A percentile compares a stretch with the other conserved stretches of the same genome.
Evolutionary conservation across 345 rosid genomes (phyloP).

Genomic region (Brassica juncea): DNA sequence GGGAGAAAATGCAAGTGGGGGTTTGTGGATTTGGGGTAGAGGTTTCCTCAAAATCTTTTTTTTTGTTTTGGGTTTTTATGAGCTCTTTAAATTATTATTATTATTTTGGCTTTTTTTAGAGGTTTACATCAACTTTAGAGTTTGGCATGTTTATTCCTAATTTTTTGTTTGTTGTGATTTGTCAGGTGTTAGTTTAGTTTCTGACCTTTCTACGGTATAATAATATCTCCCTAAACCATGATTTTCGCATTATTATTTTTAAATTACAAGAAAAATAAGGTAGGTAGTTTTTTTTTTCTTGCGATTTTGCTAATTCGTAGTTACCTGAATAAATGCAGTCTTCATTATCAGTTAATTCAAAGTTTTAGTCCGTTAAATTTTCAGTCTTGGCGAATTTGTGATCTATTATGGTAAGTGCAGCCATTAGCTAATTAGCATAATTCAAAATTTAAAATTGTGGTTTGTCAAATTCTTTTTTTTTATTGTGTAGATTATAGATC

Average conservation of each 20-base stretch:
- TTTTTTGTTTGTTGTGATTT: not conserved
- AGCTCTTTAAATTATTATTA: conserved; percentile 13
- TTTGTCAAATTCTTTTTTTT: too few relatives aligned
- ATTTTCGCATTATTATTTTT: not conserved
- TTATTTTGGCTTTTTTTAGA: conserved; percentile 30
- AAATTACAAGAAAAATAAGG: not conserved
- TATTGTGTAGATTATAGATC: not conserved
- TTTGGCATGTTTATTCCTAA: conserved; percentile 31
- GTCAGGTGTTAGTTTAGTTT: not conserved
- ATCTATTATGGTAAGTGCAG: conserved; percentile 5
- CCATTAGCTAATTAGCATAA: conserved; percentile 12
- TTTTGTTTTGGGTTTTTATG: not conserved
- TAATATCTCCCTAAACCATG: conserved; percentile 8
- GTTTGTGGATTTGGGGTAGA: conserved; percentile 33
- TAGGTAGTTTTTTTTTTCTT: not conserved
- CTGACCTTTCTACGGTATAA: not conserved
- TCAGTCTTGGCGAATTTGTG: not conserved
- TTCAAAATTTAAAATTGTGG: not conserved
- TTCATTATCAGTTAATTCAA: not conserved
- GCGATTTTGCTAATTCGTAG: not conserved
- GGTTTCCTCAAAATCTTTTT: conserved; percentile 38
- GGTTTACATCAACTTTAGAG: not conserved
- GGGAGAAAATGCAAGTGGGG: conserved; percentile 42
- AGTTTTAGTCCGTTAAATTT: conserved; percentile 1
- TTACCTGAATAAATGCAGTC: not conserved